Evolutionary conservation across 148 eudicot genomes (phyloP).

Genomic region (Spergularia marina): DNA sequence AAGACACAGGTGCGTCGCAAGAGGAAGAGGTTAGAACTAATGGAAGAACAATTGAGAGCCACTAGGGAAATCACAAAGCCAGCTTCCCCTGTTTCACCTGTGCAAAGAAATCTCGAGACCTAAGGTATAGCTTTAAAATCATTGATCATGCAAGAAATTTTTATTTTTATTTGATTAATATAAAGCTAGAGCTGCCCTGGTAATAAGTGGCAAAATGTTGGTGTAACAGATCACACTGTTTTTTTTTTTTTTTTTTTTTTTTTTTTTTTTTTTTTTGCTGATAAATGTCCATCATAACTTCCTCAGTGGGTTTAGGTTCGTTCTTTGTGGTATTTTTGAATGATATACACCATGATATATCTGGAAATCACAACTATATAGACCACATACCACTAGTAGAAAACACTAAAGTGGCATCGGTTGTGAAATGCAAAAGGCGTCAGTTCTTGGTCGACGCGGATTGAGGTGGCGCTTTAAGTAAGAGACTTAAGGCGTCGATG

Average conservation of each 20-base stretch:
- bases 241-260: too few relatives aligned
- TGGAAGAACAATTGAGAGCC: neutral
- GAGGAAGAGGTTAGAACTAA: conserved; percentile 3
- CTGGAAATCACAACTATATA: neutral
- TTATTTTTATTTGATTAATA: neutral
- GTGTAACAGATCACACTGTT: neutral
- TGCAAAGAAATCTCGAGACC: conserved; percentile 12
- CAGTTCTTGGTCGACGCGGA: too few relatives aligned
- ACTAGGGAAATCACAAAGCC: neutral
- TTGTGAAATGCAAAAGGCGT: too few relatives aligned
- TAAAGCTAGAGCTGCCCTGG: neutral
- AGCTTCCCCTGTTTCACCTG: neutral
- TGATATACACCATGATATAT: neutral
- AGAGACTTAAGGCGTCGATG: too few relatives aligned
- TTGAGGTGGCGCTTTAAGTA: too few relatives aligned
- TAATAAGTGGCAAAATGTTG: neutral
- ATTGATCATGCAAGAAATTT: neutral
- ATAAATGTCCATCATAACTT: neutral
- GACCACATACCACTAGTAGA: too few relatives aligned
- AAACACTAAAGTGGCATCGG: too few relatives aligned
- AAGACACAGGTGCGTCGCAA: neutral
- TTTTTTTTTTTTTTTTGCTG: neutral
- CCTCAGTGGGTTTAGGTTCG: neutral
- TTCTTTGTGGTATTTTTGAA: neutral
- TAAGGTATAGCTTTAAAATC: conserved; percentile 19